Percentiles rank a stretch among this genome's conserved stretches.
Evolutionary conservation across 2,329 filamentous ascomycete genomes (phyloP).

Genomic region (Sporothrix curviconia): DNA sequence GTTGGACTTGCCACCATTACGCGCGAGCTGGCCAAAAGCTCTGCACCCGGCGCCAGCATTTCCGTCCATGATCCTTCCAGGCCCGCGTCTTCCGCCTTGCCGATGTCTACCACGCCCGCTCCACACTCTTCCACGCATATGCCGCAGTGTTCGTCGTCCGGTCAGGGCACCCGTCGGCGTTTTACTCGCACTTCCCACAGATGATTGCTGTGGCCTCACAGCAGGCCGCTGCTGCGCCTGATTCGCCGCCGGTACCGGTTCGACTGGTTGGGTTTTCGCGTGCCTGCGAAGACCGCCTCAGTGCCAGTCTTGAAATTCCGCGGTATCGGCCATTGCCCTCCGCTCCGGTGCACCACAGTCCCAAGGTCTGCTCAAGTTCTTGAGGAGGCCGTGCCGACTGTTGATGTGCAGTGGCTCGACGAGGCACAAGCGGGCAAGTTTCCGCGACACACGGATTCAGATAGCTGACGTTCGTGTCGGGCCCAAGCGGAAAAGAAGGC

Average conservation of each 20-base stretch:
- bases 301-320: slow-evolving; percentile 51
- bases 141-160: slow-evolving; percentile 52
- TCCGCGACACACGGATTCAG: slow-evolving; percentile 43
- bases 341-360: slow-evolving; percentile 49
- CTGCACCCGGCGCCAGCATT: neutral
- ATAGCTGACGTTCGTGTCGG: slow-evolving; percentile 36
- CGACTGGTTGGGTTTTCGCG: slow-evolving; percentile 58
- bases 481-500: slow-evolving; percentile 25
- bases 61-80: neutral
- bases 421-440: slow-evolving; percentile 36
- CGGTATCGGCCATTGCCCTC: slow-evolving; percentile 60
- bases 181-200: slow-evolving; percentile 54
- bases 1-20: slow-evolving; percentile 60
- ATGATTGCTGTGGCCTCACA: slow-evolving; percentile 39
- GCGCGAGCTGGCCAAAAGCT: slow-evolving; percentile 44
- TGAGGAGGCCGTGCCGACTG: slow-evolving; percentile 44
- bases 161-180: slow-evolving; percentile 49
- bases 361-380: slow-evolving; percentile 50
- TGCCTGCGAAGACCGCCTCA: slow-evolving; percentile 51
- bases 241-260: slow-evolving; percentile 28
- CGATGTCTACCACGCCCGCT: too few species aligned
- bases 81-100: neutral
- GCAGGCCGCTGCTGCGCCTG: slow-evolving; percentile 14
- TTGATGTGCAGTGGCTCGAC: slow-evolving; percentile 52
- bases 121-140: slow-evolving; percentile 27